These are phyloP conservation scores for Nicotiana tomentosiformis DNA, from an alignment of 257 asterid genomes.

Conservation along the genomic window DNA sequence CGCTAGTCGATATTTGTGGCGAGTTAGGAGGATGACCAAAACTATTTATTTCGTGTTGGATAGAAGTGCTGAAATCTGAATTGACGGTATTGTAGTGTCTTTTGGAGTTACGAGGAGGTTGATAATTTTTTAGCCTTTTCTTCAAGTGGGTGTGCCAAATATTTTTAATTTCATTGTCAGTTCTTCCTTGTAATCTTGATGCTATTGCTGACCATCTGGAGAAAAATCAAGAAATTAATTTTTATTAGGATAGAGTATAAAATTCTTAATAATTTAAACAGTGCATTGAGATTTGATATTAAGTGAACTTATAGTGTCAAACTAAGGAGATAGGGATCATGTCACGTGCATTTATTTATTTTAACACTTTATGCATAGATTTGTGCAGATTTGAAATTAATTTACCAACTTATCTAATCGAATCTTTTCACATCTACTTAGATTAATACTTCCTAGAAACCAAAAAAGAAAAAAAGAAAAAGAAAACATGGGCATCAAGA, in stretches of 20 bases:
- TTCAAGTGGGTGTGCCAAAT: neutral
- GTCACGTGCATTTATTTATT: neutral
- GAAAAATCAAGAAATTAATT: neutral
- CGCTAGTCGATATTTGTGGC: neutral
- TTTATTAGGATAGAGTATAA: neutral
- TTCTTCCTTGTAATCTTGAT: neutral
- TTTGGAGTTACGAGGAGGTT: neutral
- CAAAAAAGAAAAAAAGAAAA: neutral
- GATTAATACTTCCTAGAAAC: neutral
- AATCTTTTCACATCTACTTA: neutral
- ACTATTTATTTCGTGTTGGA: neutral
- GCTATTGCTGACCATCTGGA: slow-evolving; percentile 2
- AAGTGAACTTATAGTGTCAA: neutral
- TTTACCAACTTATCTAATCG: neutral
- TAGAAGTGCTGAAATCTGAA: neutral
- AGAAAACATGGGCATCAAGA: neutral
- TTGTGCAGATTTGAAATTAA: neutral
- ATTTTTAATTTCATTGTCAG: slow-evolving; percentile 3
- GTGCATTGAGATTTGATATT: neutral
- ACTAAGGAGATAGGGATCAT: neutral
- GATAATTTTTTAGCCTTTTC: neutral
- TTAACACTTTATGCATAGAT: neutral
- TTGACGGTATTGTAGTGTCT: neutral
- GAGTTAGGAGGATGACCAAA: neutral
- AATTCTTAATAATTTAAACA: neutral